Conservation (phyloP, 2,329 filamentous ascomycete species). For the Colletotrichum truncatum region DNA sequence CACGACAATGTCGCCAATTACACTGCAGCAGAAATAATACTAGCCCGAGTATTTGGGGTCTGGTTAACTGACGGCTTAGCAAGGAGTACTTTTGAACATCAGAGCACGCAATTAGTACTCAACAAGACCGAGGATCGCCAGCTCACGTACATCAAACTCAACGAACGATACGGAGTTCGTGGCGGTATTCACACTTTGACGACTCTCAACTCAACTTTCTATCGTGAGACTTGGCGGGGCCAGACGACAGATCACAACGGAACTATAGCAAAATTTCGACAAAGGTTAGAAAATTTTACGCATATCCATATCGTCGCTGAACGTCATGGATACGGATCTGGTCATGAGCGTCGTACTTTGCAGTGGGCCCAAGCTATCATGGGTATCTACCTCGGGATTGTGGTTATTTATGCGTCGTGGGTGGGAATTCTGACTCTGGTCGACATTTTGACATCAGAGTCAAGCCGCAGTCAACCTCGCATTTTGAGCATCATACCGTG, state of each 20-base stretch:
- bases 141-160: not conserved
- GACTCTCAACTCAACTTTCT: too few species aligned
- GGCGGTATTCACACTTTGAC: not conserved
- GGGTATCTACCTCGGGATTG: not conserved
- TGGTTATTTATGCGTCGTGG: not conserved
- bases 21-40: not conserved
- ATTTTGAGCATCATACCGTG: not conserved
- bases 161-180: not conserved
- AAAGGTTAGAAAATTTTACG: not conserved
- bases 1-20: not conserved
- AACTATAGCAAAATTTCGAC: not conserved
- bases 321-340: constrained; percentile 4
- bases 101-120: not conserved
- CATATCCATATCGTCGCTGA: not conserved
- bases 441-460: not conserved
- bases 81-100: not conserved
- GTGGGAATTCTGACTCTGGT: not conserved
- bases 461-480: not conserved
- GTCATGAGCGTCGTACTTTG: not conserved
- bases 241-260: too few species aligned
- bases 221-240: too few species aligned
- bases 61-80: not conserved
- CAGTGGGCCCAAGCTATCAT: not conserved
- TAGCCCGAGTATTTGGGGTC: not conserved
- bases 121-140: not conserved